phyloP scores from a whole-genome alignment of 1,284 basidiomycete species.

The Melampsora larici-populina region DNA sequence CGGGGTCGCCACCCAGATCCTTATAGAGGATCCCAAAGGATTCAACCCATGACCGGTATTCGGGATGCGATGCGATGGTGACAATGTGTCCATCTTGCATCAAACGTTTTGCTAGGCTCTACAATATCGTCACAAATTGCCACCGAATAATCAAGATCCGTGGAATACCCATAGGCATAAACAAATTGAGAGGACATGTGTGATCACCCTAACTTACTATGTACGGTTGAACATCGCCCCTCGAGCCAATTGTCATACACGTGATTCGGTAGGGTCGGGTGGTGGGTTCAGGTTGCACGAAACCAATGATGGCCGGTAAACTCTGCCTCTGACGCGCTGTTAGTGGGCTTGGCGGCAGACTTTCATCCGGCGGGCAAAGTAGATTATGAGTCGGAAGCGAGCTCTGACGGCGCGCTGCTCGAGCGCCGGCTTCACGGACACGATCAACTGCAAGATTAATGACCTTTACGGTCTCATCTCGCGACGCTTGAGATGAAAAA shows the following conservation, averaged over 20 bases:
- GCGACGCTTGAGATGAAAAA: constrained; percentile 46
- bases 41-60: constrained; percentile 93
- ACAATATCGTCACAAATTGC: constrained; percentile 11
- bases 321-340: neutral
- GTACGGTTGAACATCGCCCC: constrained; percentile 75
- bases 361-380: constrained; percentile 7
- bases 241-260: constrained; percentile 88
- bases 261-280: constrained; percentile 62
- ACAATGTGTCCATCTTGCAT: constrained; percentile 81
- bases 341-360: neutral
- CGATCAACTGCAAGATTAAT: constrained; percentile 1
- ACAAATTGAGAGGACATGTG: constrained; percentile 33
- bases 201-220: constrained; percentile 45
- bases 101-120: constrained; percentile 73
- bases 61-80: constrained; percentile 85
- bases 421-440: constrained; percentile 13
- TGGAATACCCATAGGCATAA: neutral
- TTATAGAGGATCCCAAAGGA: constrained; percentile 83
- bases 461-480: constrained; percentile 44
- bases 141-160: neutral
- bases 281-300: neutral
- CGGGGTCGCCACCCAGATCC: constrained; percentile 91
- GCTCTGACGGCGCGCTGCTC: constrained; percentile 16
- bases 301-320: constrained; percentile 1
- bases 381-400: constrained; percentile 5